These are phyloP conservation scores for Globisporangium polare DNA, from an alignment of 352 stramenopile genomes.

Conservation along the genomic window DNA sequence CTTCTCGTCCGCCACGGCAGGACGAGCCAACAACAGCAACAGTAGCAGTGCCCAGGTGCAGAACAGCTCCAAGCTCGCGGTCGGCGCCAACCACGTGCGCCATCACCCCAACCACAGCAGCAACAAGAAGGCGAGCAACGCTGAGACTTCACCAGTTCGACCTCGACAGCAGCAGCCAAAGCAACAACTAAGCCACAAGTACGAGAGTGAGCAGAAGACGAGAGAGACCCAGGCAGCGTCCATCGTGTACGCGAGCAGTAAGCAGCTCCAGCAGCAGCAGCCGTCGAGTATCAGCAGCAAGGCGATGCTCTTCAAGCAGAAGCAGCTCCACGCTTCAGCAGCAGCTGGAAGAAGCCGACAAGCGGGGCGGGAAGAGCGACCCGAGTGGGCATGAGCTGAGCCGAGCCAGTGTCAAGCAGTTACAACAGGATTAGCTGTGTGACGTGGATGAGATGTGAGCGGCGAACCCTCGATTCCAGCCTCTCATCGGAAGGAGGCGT, in stretches of 20 bases:
- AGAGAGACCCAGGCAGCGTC: conserved; percentile 3
- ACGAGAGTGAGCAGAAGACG: neutral
- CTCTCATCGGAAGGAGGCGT: conserved; percentile 12
- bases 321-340: neutral
- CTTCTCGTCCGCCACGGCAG: conserved; percentile 19
- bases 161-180: neutral
- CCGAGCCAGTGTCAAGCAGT: neutral
- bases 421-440: neutral
- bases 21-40: neutral
- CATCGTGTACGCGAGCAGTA: conserved; percentile 12
- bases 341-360: neutral
- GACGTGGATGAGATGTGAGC: neutral
- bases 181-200: neutral
- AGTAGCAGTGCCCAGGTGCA: neutral
- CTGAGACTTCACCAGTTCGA: neutral
- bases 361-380: neutral
- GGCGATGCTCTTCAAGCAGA: conserved; percentile 2
- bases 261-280: too few species aligned
- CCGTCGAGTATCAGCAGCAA: conserved; percentile 1
- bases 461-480: neutral
- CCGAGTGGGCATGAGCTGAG: conserved; percentile 13
- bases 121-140: conserved; percentile 1
- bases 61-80: conserved; percentile 8
- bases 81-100: neutral
- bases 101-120: conserved; percentile 16